phyloP scores from a whole-genome alignment of 2,329 filamentous ascomycete species.

The Lizonia empirigonia region DNA sequence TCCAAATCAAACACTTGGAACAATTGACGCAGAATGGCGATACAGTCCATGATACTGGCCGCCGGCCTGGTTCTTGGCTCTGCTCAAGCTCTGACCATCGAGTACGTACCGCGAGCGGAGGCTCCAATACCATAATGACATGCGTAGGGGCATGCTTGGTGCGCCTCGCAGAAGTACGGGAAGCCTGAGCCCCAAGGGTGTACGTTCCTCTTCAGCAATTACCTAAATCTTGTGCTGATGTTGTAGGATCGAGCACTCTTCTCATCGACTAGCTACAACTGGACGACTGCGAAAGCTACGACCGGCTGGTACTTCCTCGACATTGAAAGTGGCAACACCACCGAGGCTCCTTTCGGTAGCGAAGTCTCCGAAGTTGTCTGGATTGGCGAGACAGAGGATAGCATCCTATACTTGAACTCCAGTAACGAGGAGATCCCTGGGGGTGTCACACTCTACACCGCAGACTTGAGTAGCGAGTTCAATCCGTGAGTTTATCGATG shows the following conservation, averaged over 20 bases:
- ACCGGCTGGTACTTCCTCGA: constrained; percentile 54
- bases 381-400: constrained; percentile 41
- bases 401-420: constrained; percentile 68
- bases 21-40: constrained; percentile 34
- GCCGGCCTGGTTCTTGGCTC: constrained; percentile 35
- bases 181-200: constrained; percentile 41
- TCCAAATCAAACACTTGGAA: constrained; percentile 4
- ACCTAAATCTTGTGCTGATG: constrained; percentile 3
- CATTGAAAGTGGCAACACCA: constrained; percentile 38
- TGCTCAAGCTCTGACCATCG: constrained; percentile 33
- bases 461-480: constrained; percentile 37
- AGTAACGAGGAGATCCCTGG: constrained; percentile 62
- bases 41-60: constrained; percentile 31
- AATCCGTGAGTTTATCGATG: constrained; percentile 24
- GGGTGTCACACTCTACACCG: constrained; percentile 44
- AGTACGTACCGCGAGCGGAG: constrained; percentile 22
- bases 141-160: constrained; percentile 28
- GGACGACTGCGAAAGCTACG: constrained; percentile 49
- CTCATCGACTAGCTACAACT: constrained; percentile 44
- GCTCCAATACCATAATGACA: constrained; percentile 5
- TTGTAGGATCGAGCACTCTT: constrained; percentile 41
- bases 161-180: constrained; percentile 42
- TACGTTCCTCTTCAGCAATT: constrained; percentile 15
- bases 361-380: constrained; percentile 44
- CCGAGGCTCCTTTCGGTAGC: constrained; percentile 41